Base-by-base conservation (phyloP, 106 monocot species). In the Dioscorea dumetorum region DNA sequence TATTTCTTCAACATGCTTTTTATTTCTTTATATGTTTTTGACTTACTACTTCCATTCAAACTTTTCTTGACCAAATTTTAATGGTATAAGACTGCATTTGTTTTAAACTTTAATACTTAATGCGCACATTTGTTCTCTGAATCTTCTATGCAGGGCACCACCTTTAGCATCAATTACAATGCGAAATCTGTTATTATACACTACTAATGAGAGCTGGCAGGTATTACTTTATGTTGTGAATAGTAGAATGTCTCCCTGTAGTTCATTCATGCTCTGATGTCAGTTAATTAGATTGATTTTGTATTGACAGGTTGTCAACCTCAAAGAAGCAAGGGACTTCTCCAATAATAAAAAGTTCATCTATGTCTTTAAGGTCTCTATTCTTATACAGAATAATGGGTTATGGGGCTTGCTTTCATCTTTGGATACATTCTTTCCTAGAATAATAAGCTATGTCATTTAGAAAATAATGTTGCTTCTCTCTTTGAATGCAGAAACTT, bases 281-380 rank as follows among this genome's bases (percentile, higher is more conserved):
- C 24, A 58, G 48, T 64, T 72, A 18, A 70, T 67, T 14, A 72
- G 61, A 67, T 33, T 2, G 7, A n/a, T 49, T 65, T 35, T 66
- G 6, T 73, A 19, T 15, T 58, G 21, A 56, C 75, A 99, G 99
- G 92, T 90, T 72, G 93, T 99, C 67, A 93, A 85, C 65, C 80
- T 99, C 66, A 99, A 93, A 85, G 99, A 99, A 81, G 99, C 99
- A 62, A 85, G 99, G 73, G 90, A 99, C 58, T 99, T 99, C 76
- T 99, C 99, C 51, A 87, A 81, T 72, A 83, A 83, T 63, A 90
- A 90, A 69, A 87, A 82, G 48, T 93, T 54, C 80, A 99, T 99
- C 60, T 99, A 99, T 70, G 90, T 99, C 23, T 99, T 99, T 69
- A 97, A 97, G 97, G 97, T 97, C 70, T 41, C 0, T 41, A 41